These are phyloP conservation scores for Viola pubescens DNA, from an alignment of 441 rosid genomes.

Conservation along the genomic window DNA sequence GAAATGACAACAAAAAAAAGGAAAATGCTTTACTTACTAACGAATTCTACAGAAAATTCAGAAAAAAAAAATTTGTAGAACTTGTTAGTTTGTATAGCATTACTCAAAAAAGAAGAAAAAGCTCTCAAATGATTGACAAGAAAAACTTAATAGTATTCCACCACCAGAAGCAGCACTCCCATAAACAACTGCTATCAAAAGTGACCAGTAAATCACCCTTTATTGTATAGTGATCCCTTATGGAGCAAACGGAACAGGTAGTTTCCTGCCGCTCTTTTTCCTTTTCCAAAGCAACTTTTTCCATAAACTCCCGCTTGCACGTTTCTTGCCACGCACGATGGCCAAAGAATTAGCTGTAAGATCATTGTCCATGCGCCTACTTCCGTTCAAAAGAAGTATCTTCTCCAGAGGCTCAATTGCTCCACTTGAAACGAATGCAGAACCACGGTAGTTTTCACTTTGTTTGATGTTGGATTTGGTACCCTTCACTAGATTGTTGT, in stretches of 20 bases:
- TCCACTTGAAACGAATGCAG: slow-evolving; percentile 24
- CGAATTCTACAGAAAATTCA: slow-evolving; percentile 2
- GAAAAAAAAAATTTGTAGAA: neutral
- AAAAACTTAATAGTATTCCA: slow-evolving; percentile 14
- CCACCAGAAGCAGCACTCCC: neutral
- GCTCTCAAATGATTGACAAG: slow-evolving; percentile 7
- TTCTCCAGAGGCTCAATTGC: slow-evolving; percentile 37
- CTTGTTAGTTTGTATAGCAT: too few relatives aligned
- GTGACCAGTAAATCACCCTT: neutral
- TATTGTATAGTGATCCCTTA: slow-evolving; percentile 11
- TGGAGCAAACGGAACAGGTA: slow-evolving; percentile 28
- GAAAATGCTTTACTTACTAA: too few relatives aligned
- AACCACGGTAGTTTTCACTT: slow-evolving; percentile 12
- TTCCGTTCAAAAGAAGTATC: slow-evolving; percentile 29
- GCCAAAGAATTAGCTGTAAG: slow-evolving; percentile 31
- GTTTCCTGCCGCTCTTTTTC: slow-evolving; percentile 42
- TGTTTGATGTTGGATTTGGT: slow-evolving; percentile 20
- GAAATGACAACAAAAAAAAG: too few relatives aligned
- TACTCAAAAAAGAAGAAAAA: slow-evolving; percentile 2
- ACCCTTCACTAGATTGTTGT: slow-evolving; percentile 25
- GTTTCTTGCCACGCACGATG: slow-evolving; percentile 53
- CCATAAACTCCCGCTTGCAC: slow-evolving; percentile 46
- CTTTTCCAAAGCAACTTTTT: slow-evolving; percentile 59
- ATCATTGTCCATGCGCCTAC: slow-evolving; percentile 20
- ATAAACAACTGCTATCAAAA: too few relatives aligned